Conservation (phyloP, 805 yeast genomes). For the Ogataea parapolymorpha region DNA sequence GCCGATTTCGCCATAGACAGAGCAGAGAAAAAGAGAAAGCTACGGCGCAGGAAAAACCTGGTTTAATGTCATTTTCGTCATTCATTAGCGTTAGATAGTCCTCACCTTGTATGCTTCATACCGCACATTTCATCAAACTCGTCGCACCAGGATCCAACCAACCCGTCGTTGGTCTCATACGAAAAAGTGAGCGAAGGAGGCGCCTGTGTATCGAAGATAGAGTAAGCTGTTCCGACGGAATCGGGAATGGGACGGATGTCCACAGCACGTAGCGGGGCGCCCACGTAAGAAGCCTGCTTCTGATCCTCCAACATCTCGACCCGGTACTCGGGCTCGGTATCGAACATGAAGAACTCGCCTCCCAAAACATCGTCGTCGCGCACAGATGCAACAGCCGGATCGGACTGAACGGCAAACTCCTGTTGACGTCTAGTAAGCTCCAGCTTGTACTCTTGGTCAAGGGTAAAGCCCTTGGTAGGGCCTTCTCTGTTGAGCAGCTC, state of each 20-base stretch:
- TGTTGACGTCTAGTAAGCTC: slow-evolving; percentile 17
- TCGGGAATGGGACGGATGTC: slow-evolving; percentile 11
- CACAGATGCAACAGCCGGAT: slow-evolving; percentile 4
- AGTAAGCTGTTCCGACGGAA: slow-evolving; percentile 15
- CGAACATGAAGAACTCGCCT: slow-evolving; percentile 35
- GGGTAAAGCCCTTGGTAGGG: slow-evolving; percentile 37
- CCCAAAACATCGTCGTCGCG: slow-evolving; percentile 18
- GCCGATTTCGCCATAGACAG: slow-evolving; percentile 7
- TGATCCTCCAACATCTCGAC: slow-evolving; percentile 17
- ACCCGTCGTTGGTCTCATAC: slow-evolving; percentile 15
- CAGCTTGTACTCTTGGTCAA: slow-evolving; percentile 42
- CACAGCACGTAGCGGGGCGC: slow-evolving; percentile 5
- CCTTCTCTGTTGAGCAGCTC: slow-evolving; percentile 28
- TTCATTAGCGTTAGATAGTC: slow-evolving; percentile 2
- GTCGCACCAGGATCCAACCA: slow-evolving; percentile 19
- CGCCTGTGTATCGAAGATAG: slow-evolving; percentile 16
- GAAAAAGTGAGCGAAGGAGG: slow-evolving; percentile 20
- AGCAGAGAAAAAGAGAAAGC: neutral
- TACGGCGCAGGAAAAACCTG: neutral
- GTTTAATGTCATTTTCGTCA: neutral
- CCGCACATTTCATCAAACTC: slow-evolving; percentile 15
- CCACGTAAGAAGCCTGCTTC: slow-evolving; percentile 10
- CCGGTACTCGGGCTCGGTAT: slow-evolving; percentile 31
- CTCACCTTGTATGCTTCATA: slow-evolving; percentile 1
- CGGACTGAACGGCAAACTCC: slow-evolving; percentile 5